Evolutionary conservation across 225 moss, liverwort and hornwort genomes (phyloP).

Genomic region (Straminergon stramineum): DNA sequence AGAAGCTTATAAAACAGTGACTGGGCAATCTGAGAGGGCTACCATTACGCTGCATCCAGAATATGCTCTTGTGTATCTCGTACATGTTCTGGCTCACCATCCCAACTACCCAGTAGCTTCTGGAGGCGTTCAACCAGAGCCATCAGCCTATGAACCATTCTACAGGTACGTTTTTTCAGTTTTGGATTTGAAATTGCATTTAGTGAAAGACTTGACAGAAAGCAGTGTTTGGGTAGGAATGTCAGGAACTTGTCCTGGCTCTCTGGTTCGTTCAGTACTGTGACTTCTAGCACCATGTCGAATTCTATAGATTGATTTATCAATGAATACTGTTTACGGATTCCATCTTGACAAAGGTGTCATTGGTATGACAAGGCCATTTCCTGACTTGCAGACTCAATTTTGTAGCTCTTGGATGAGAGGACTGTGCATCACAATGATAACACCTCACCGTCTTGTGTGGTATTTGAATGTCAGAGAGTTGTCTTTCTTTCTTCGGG

Average conservation of each 20-base stretch:
- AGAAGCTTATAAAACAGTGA: slow-evolving; percentile 57
- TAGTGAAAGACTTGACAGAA: background rate
- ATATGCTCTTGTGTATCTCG: slow-evolving; percentile 72
- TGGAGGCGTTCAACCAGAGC: slow-evolving; percentile 34
- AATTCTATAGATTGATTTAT: background rate
- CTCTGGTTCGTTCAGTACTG: background rate
- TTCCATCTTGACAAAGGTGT: background rate
- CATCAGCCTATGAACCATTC: slow-evolving; percentile 56
- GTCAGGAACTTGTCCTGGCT: background rate
- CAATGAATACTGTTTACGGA: background rate
- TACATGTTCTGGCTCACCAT: slow-evolving; percentile 75
- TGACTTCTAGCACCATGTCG: background rate
- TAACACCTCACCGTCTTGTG: background rate
- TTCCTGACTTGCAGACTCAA: background rate
- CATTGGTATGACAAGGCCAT: background rate
- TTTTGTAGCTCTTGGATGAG: background rate
- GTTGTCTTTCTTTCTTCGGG: slow-evolving; percentile 60
- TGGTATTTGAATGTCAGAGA: slow-evolving; percentile 39
- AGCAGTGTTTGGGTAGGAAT: background rate
- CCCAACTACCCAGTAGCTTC: slow-evolving; percentile 44
- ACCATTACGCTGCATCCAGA: slow-evolving; percentile 70
- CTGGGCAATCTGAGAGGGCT: slow-evolving; percentile 63
- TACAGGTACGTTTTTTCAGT: slow-evolving; percentile 32
- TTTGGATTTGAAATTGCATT: background rate
- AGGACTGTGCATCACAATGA: background rate